Evolutionary conservation across 1,284 basidiomycete genomes (phyloP).

Genomic region (Boletus smithii): DNA sequence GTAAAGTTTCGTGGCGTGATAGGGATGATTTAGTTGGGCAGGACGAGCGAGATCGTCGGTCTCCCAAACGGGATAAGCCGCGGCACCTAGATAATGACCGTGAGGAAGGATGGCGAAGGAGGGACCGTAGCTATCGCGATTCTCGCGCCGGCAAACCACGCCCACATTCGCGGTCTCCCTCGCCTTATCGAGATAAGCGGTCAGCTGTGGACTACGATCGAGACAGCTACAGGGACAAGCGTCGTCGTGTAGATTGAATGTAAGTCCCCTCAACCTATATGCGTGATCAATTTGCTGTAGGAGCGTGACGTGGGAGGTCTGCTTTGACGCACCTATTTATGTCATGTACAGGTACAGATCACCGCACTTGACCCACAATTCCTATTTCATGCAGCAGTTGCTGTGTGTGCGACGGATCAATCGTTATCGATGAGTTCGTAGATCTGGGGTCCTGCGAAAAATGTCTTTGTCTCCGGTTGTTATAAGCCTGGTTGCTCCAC

Average conservation of each 20-base stretch:
- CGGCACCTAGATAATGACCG: constrained; percentile 27
- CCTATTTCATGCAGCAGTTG: neutral
- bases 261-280: constrained; percentile 12
- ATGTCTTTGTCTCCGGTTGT: neutral
- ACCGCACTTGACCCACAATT: constrained; percentile 8
- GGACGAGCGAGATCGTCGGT: constrained; percentile 25
- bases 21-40: constrained; percentile 28
- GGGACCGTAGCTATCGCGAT: constrained; percentile 25
- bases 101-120: constrained; percentile 23
- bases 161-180: constrained; percentile 37
- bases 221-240: constrained; percentile 37
- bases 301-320: no score
- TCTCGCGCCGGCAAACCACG: constrained; percentile 21
- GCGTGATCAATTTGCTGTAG: constrained; percentile 5
- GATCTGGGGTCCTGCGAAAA: neutral
- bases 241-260: constrained; percentile 37
- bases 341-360: neutral
- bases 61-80: constrained; percentile 26
- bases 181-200: constrained; percentile 34
- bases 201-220: constrained; percentile 40
- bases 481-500: constrained; percentile 18
- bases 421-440: constrained; percentile 22
- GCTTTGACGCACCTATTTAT: constrained; percentile 1
- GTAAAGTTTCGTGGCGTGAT: constrained; percentile 43
- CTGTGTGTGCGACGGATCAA: constrained; percentile 13